Percentiles rank a stretch among this genome's conserved stretches.
Evolutionary conservation across 805 yeast species (phyloP).

Genomic region (Alloascoidea africana): DNA sequence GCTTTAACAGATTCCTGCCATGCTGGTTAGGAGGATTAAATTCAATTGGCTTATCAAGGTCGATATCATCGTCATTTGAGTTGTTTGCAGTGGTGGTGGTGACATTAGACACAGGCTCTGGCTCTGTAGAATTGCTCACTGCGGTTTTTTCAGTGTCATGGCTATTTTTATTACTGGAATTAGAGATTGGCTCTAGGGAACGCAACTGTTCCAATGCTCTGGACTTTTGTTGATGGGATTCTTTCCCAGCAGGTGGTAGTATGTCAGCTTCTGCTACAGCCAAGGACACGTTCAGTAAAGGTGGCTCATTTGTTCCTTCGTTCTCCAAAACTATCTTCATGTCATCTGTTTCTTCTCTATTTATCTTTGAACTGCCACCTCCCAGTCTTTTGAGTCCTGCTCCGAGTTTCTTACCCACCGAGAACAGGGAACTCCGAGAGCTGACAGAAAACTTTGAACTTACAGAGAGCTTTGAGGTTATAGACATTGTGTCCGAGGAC

Average conservation of each 20-base stretch:
- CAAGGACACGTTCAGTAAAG: too few relatives aligned
- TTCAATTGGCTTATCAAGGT: too few relatives aligned
- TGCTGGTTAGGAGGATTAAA: too few relatives aligned
- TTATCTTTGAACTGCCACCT: not conserved
- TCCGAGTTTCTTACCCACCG: not conserved
- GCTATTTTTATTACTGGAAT: too few relatives aligned
- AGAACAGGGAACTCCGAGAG: not conserved
- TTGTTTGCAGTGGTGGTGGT: not conserved
- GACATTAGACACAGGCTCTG: too few relatives aligned
- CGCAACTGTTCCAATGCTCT: too few relatives aligned
- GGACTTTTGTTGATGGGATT: too few relatives aligned
- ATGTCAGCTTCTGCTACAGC: not conserved
- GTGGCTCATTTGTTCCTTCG: too few relatives aligned
- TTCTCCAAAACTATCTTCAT: not conserved
- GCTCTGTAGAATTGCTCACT: too few relatives aligned
- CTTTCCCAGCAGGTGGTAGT: not conserved
- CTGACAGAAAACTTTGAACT: not conserved
- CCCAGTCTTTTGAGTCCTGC: not conserved
- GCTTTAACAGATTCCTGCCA: too few relatives aligned
- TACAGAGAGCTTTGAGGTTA: slow-evolving; percentile 1
- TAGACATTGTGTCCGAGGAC: slow-evolving; percentile 1
- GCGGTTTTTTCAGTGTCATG: too few relatives aligned
- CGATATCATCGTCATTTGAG: not conserved
- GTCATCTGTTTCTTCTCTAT: not conserved
- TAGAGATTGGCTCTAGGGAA: too few relatives aligned